Conservation (phyloP, 2,329 filamentous ascomycete genomes). For the Penicillium corylophilum region DNA sequence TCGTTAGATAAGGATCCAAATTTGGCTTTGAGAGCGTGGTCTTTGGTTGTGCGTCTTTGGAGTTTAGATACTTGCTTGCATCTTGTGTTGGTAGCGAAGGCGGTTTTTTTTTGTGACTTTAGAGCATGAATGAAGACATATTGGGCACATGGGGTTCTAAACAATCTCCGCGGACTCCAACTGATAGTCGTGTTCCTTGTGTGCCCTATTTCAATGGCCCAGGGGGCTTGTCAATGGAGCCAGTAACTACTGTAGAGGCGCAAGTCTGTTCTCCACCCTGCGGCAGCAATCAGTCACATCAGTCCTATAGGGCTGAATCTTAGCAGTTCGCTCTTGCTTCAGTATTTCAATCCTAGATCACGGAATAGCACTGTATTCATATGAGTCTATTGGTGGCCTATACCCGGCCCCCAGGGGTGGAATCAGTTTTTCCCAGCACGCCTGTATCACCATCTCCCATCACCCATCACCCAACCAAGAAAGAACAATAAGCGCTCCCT, state of each 20-base stretch:
- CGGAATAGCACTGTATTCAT: not conserved
- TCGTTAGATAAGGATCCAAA: not conserved
- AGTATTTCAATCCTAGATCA: not conserved
- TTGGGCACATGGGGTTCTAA: too few relatives aligned
- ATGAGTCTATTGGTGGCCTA: not conserved
- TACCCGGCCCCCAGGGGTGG: not conserved
- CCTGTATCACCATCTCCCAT: not conserved
- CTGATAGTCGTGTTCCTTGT: too few relatives aligned
- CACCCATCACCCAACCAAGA: conserved; percentile 5
- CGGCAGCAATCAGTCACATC: not conserved
- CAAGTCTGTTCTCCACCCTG: not conserved
- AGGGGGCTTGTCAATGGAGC: too few relatives aligned
- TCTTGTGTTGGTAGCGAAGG: not conserved
- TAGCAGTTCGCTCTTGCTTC: not conserved
- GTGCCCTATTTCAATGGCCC: too few relatives aligned
- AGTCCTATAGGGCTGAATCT: not conserved
- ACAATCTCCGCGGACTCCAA: too few relatives aligned
- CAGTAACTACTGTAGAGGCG: too few relatives aligned
- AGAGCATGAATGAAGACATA: too few relatives aligned
- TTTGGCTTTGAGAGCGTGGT: not conserved
- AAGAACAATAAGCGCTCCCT: conserved; percentile 6
- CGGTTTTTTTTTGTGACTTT: too few relatives aligned
- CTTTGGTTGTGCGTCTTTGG: not conserved
- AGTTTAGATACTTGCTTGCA: not conserved
- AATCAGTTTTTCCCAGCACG: not conserved